Base-by-base conservation (phyloP, 2,329 filamentous ascomycete species). In the Cordyceps tenuipes region DNA sequence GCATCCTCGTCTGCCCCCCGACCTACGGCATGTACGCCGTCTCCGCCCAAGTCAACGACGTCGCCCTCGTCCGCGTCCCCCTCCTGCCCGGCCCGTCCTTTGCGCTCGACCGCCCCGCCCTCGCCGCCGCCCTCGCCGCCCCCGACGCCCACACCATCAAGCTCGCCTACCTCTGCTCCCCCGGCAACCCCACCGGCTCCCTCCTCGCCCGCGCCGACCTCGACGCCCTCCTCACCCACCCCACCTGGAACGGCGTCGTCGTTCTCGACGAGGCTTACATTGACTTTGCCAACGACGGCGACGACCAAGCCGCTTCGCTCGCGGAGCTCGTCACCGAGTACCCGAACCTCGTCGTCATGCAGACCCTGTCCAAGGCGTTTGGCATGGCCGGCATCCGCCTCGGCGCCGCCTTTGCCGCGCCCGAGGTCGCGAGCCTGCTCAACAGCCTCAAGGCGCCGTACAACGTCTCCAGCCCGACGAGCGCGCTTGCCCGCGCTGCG, bases 21-120 rank as follows among this genome's bases (percentile, higher is more conserved):
- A 99, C 94, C 0, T 99, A 99, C 73, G 94, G 94, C 76, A 99
- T 99, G 94, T 99, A 99, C 78, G 80, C 85, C 51, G 94, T 99
- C 19, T 95, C 90, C 7, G 94, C 94, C 1, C 89, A 95, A 71
- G 88, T 97, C 66, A 99, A 99, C 77, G 94, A 97, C 70, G 81
- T 99, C 21, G 82, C 82, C 50, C 84, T 97, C 29, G 87, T 95
- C 66, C 90, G 89, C 71, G 86, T 97, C n/a, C 91, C 92, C 0
- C 79, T 97, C 23, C 81, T 89, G 52, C 80, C 82, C 1, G 82
- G 85, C 1, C 86, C 90, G 1, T 78, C 74, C 5, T 99, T 97
- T 73, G 80, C 79, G 49, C 80, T 97, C 66, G 86, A 94, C 72
- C 78, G 90, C 2, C 76, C 83, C 9, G 82, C 84, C 62, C 86